Conservation (phyloP, 805 yeast species). For the Starmerella roubikii region DNA sequence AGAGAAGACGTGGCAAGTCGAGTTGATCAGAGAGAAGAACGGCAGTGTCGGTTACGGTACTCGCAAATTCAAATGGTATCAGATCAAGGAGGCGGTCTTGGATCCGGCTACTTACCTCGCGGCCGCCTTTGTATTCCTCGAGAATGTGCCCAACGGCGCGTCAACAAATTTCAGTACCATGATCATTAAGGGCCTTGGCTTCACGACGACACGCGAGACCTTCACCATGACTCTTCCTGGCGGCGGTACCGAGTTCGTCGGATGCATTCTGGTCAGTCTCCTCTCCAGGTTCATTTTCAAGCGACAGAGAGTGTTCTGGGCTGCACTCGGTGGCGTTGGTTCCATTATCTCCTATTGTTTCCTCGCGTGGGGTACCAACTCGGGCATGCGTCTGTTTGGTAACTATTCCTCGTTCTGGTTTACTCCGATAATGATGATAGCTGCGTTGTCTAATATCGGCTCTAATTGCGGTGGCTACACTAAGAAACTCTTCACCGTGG, state of each 20-base stretch:
- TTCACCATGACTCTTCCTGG: conserved; percentile 32
- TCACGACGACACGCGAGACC: conserved; percentile 26
- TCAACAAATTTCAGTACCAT: conserved; percentile 37
- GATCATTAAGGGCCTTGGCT: conserved; percentile 34
- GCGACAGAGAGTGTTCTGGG: conserved; percentile 9
- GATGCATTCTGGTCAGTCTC: conserved; percentile 8
- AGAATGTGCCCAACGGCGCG: conserved; percentile 43
- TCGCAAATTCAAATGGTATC: conserved; percentile 40
- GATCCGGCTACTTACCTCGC: conserved; percentile 41
- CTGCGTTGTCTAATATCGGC: conserved; percentile 25
- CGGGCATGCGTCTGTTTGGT: conserved; percentile 14
- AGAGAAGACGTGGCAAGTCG: conserved; percentile 37
- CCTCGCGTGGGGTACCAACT: conserved; percentile 20
- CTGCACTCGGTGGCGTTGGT: conserved; percentile 4
- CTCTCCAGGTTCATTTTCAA: conserved; percentile 3
- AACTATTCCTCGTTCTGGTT: conserved; percentile 9
- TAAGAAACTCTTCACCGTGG: conserved; percentile 38
- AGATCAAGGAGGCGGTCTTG: conserved; percentile 37
- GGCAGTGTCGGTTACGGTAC: conserved; percentile 41
- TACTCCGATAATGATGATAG: conserved; percentile 8
- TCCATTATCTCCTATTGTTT: conserved; percentile 11
- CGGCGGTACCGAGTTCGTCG: conserved; percentile 33
- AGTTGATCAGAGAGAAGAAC: conserved; percentile 40
- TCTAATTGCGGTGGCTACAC: conserved; percentile 45
- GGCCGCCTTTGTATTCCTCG: conserved; percentile 31